phyloP scores from a whole-genome alignment of 2,329 filamentous ascomycete genomes.

The Hypoxylon sp. region DNA sequence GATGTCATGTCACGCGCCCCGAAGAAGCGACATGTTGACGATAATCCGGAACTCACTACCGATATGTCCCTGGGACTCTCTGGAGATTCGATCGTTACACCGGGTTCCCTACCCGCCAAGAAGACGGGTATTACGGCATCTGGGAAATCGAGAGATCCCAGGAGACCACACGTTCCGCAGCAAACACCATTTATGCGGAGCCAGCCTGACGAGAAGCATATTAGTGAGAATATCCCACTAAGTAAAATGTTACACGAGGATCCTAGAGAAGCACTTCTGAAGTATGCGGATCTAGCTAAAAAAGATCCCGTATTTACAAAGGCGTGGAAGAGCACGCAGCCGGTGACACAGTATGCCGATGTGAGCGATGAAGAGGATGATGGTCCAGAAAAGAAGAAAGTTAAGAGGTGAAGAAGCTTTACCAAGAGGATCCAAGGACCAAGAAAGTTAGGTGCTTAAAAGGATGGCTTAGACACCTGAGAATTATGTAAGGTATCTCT shows the following conservation, averaged over 20 bases:
- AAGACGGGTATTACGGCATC: conserved; percentile 80
- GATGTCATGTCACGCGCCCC: conserved; percentile 92
- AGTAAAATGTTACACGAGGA: conserved; percentile 97
- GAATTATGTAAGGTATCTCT: conserved; percentile 12
- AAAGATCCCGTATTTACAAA: conserved; percentile 95
- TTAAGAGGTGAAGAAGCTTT: conserved; percentile 60
- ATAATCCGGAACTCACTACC: conserved; percentile 87
- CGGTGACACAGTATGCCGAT: conserved; percentile 90
- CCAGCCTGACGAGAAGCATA: conserved; percentile 89
- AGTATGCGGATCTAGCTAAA: conserved; percentile 93
- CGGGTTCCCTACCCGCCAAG: conserved; percentile 69
- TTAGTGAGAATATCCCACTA: conserved; percentile 87
- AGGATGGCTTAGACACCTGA: conserved; percentile 13
- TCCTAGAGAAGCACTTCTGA: conserved; percentile 90
- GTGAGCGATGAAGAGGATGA: conserved; percentile 86
- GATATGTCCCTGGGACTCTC: conserved; percentile 85
- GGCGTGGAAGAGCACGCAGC: conserved; percentile 92
- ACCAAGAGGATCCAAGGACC: conserved; percentile 4
- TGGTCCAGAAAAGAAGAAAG: conserved; percentile 74
- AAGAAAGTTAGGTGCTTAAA: conserved; percentile 9
- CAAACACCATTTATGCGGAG: conserved; percentile 91
- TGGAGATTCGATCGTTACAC: conserved; percentile 81
- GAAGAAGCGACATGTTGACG: conserved; percentile 95
- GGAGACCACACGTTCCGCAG: conserved; percentile 84
- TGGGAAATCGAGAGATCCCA: conserved; percentile 80